phyloP scores from a whole-genome alignment of 129 eudicot species.

The Silybum marianum region DNA sequence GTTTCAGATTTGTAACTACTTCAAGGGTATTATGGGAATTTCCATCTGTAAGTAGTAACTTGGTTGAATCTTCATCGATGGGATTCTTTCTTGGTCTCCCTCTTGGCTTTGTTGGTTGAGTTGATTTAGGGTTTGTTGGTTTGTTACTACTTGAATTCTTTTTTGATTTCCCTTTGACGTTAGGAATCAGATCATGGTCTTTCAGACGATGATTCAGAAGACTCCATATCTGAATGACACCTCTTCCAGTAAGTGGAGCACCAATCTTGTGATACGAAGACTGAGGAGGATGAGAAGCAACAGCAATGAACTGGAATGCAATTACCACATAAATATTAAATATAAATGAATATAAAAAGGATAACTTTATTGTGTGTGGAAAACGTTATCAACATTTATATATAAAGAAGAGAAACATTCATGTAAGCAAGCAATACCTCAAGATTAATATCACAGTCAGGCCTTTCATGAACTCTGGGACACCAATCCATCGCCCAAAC shows the following conservation, averaged over 20 bases:
- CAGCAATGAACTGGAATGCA: conserved; percentile 68
- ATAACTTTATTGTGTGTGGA: not conserved
- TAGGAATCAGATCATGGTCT: conserved; percentile 35
- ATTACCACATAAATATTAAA: conserved; percentile 2
- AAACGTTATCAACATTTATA: not conserved
- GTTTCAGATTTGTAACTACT: not conserved
- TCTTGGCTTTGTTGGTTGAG: conserved; percentile 37
- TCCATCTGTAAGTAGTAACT: conserved; percentile 15
- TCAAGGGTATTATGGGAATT: not conserved
- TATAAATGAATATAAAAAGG: not conserved
- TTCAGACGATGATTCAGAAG: conserved; percentile 38
- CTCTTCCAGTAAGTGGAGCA: conserved; percentile 79
- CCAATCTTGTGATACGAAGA: conserved; percentile 93
- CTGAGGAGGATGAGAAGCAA: conserved; percentile 98
- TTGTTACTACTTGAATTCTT: conserved; percentile 13
- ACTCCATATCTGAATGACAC: conserved; percentile 91
- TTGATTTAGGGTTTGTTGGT: conserved; percentile 4
- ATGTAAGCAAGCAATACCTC: conserved; percentile 56
- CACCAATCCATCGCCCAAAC: conserved; percentile 99
- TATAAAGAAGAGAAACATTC: not conserved
- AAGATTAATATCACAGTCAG: conserved; percentile 39
- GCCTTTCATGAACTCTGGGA: conserved; percentile 53
- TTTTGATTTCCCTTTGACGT: conserved; percentile 37
- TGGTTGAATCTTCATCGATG: conserved; percentile 11
- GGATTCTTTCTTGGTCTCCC: conserved; percentile 53